Base-by-base conservation (phyloP, 345 rosid species). In the Eucalyptus guilfoylei region DNA sequence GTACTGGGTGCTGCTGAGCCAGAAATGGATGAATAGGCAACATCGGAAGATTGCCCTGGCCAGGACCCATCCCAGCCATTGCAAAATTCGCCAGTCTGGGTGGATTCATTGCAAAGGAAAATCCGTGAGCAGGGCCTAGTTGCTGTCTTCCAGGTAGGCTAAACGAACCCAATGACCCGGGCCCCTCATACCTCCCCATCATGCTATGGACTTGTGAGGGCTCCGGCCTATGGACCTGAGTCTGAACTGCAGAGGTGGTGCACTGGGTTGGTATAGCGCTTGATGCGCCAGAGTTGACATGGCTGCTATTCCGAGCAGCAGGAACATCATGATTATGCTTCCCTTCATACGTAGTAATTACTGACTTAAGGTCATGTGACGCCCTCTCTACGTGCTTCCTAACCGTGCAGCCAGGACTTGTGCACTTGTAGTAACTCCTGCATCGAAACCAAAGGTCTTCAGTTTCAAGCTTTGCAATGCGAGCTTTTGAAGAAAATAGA, bases 361-460 rank as follows among this genome's bases (percentile, higher is more conserved):
- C 99, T 1, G 99, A 96, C 92, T 96, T 96, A 17, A 96, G 97
- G 89, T 97, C 99, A 91, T 97, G 98, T 21, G 99, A 97, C 89
- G 99, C 99, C 94, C 99, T 95, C 91, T 97, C 99, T 32, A 97
- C 99, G 54, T 97, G 99, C 93, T 97, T 97, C 87, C 99, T 95
- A 89, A 98, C 99, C 0, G 96, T 92, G 93, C 99, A 98, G 88
- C 98, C 98, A 14, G 98, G 94, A 86, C 94, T 96, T 6, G 99
- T 98, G 92, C 99, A 98, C 94, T 98, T 98, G 93, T 98, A 98
- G 89, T 98, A 98, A 89, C 99, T 98, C 99, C 99, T 98, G 91
- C 88, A 89, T 60, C 28, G 88, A n/a, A 62, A 83, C 87, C 49
- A 50, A 87, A 83, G 52, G 50, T 87, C 86, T 55, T 50, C 83